Evolutionary conservation across 1,284 basidiomycete genomes (phyloP), one percentile per base, ranked within the genome.

Genomic region (Marasmius tenuissimus): DNA sequence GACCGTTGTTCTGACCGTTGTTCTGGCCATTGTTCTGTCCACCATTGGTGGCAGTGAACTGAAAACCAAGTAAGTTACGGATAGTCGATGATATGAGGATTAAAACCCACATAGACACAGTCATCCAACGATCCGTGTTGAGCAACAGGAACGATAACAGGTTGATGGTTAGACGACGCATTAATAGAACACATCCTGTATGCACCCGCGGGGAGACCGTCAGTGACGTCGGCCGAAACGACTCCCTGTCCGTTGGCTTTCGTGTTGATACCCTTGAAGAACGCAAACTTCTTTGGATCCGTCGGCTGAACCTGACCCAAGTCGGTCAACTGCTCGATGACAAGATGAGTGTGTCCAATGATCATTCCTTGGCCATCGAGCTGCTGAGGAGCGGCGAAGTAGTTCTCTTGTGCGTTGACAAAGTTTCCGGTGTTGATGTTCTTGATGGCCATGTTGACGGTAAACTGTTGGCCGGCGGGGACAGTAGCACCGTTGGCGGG

Each of bases 111-210:
- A 73, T 87, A 88, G 70, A 82, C 71, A 69, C 69, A 65, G 62
- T 68, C 66, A 58, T 70, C 65, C 47, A 58, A 58, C 47, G 33
- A 52, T 35, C 58, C 33, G 37, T 58, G 87, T 70, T 86, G 85
- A 38, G 83, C 85, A 59, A 89, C 73, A 20, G 88, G 81, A 62
- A 84, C 84, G 62, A 88, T 78, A 58, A 74, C 80, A n/a, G 88
- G 87, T 69, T 86, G 85, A 71, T 89, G 89, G 74, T 91, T 91
- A 42, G 85, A 73, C n/a, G 83, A 77, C 37, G 78, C 66, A 69
- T 84, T 83, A 70, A 87, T 86, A 12, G 82, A 82, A 67, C 82
- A 82, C 38, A 88, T 68, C 60, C 84, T 78, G 77, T 92, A 92
- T 18, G 77, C 74, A 54, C 87, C 87, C 53, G 80, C 81, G 16